Evolutionary conservation across 2,329 filamentous ascomycete genomes (phyloP).

Genomic region (Triangularia verruculosa): DNA sequence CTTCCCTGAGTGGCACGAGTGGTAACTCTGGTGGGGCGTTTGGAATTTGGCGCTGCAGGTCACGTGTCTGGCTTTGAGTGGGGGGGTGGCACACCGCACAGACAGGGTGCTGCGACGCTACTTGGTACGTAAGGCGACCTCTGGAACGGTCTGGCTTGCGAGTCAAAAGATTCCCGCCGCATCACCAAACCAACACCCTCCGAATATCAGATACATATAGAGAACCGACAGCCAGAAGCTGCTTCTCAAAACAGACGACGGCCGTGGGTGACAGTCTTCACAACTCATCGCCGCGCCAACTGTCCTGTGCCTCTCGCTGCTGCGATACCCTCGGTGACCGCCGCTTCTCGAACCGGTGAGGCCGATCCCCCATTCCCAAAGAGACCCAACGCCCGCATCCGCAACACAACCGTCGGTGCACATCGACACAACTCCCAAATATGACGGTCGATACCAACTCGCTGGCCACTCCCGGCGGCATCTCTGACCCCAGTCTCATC

Average conservation of each 20-base stretch:
- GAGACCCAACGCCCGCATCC: slow-evolving; percentile 3
- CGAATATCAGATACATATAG: not conserved
- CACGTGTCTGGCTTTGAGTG: not conserved
- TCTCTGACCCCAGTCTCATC: slow-evolving; percentile 65
- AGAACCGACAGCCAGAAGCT: not conserved
- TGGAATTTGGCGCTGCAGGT: not conserved
- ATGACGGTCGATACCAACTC: slow-evolving; percentile 28
- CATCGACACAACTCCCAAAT: slow-evolving; percentile 9
- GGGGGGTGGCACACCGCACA: not conserved
- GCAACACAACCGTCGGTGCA: slow-evolving; percentile 3
- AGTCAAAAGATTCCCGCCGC: slow-evolving; percentile 10
- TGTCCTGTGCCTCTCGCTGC: not conserved
- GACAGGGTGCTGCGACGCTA: slow-evolving; percentile 3
- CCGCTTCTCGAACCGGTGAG: not conserved
- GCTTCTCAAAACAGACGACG: not conserved
- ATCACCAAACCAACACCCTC: slow-evolving; percentile 1
- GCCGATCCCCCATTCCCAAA: not conserved
- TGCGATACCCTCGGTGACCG: not conserved
- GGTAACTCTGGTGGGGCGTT: not conserved
- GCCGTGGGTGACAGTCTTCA: not conserved
- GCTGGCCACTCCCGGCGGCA: slow-evolving; percentile 52
- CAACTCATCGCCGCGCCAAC: not conserved
- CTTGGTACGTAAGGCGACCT: slow-evolving; percentile 8
- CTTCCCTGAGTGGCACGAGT: no score
- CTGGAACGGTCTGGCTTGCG: slow-evolving; percentile 4